Evolutionary conservation across 345 rosid genomes (phyloP).

Genomic region (Populus euphratica): DNA sequence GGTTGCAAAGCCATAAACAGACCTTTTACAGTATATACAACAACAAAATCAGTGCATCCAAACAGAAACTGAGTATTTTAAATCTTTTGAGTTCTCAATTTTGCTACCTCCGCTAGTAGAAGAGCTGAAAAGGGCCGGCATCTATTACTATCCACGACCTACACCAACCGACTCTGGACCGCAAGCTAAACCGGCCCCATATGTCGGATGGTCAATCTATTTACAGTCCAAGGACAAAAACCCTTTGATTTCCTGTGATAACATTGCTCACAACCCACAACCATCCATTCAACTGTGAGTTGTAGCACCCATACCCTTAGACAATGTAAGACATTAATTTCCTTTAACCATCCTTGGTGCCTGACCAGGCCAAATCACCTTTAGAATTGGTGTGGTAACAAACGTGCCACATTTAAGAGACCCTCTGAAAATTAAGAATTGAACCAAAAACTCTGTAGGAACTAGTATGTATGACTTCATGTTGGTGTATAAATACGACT

Average conservation of each 20-base stretch:
- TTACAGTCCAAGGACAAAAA: slow-evolving; percentile 5
- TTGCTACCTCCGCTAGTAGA: not conserved
- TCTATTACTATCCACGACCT: slow-evolving; percentile 9
- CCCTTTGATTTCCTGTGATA: not conserved
- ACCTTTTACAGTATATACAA: slow-evolving; percentile 12
- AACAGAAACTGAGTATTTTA: not conserved
- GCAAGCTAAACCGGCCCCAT: slow-evolving; percentile 17
- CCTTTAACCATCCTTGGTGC: not conserved
- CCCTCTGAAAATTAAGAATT: not conserved
- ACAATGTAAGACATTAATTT: slow-evolving; percentile 6
- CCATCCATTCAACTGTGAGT: slow-evolving; percentile 5
- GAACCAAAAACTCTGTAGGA: not conserved
- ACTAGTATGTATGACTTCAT: not conserved
- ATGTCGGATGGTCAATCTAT: slow-evolving; percentile 27
- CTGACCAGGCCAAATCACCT: not conserved
- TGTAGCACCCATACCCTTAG: slow-evolving; percentile 10
- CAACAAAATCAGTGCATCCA: not conserved
- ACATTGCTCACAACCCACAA: not conserved
- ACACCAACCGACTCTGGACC: slow-evolving; percentile 24
- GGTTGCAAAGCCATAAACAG: slow-evolving; percentile 37
- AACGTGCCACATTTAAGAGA: not conserved
- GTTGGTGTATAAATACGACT: not conserved
- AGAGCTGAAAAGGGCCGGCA: not conserved
- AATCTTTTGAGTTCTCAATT: not conserved
- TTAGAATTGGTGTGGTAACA: not conserved